Evolutionary conservation across 1,284 basidiomycete genomes (phyloP).

Genomic region (Pholiota adiposa): DNA sequence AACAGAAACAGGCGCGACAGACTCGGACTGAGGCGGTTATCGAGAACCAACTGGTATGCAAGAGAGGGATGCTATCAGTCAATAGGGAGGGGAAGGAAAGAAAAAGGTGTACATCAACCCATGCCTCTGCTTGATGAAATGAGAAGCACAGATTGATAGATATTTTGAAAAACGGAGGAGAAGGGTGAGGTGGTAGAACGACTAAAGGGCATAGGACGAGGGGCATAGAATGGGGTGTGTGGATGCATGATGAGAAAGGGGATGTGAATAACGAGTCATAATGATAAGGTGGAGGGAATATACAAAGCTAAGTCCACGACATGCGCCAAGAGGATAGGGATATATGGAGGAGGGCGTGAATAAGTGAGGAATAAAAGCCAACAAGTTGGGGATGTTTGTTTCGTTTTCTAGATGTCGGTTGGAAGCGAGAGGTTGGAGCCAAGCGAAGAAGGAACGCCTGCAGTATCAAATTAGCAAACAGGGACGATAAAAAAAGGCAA

Average conservation of each 20-base stretch:
- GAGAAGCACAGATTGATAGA: background rate
- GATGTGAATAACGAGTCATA: constrained; percentile 20
- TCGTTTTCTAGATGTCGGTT: background rate
- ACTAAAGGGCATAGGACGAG: constrained; percentile 13
- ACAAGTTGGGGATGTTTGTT: background rate
- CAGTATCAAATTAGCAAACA: constrained; percentile 1
- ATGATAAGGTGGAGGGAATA: constrained; percentile 9
- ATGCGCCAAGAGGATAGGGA: constrained; percentile 13
- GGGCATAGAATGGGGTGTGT: constrained; percentile 18
- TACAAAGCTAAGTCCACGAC: constrained; percentile 26
- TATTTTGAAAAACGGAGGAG: background rate
- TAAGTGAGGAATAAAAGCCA: constrained; percentile 1
- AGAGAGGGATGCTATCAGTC: background rate
- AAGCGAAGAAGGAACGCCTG: background rate
- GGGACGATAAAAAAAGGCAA: background rate
- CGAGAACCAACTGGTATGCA: constrained; percentile 3
- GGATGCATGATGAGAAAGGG: constrained; percentile 17
- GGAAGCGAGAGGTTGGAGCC: no score
- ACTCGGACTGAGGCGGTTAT: background rate
- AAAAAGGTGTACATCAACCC: background rate
- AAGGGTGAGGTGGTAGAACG: constrained; percentile 5
- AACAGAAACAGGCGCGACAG: constrained; percentile 21
- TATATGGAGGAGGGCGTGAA: background rate
- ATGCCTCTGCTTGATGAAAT: background rate
- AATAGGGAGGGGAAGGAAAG: background rate